phyloP scores from a whole-genome alignment of 805 yeast genomes.

The Sugiyamaella lignohabitans region DNA sequence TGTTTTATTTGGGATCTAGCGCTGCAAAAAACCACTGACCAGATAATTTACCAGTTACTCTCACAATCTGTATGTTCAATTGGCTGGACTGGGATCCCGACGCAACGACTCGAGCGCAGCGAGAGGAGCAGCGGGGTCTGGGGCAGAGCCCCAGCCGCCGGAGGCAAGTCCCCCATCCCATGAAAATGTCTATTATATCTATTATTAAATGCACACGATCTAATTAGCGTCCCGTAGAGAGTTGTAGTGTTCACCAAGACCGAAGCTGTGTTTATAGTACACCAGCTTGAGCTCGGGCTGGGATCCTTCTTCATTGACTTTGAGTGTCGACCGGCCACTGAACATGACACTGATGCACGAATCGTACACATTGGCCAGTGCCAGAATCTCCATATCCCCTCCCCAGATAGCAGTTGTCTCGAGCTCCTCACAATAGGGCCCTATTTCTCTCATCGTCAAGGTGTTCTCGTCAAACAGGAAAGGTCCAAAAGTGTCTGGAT shows the following conservation, averaged over 20 bases:
- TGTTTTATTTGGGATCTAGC: no score
- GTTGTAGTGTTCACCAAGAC: slow-evolving; percentile 94
- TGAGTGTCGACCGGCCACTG: slow-evolving; percentile 65
- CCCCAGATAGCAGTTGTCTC: slow-evolving; percentile 92
- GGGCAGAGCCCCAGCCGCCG: no score
- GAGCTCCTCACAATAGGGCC: slow-evolving; percentile 60
- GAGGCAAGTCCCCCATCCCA: no score
- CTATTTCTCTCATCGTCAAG: slow-evolving; percentile 54
- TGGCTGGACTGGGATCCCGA: no score
- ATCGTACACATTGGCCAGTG: slow-evolving; percentile 63
- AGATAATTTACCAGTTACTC: no score
- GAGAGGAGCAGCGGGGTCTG: no score
- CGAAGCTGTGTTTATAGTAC: slow-evolving; percentile 76
- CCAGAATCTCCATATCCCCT: slow-evolving; percentile 85
- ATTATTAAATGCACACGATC: no score
- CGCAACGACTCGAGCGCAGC: no score
- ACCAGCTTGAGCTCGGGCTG: slow-evolving; percentile 55
- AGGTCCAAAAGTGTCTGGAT: slow-evolving; percentile 71
- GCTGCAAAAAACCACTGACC: no score
- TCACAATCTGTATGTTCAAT: no score
- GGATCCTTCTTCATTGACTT: slow-evolving; percentile 53
- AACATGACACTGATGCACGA: slow-evolving; percentile 71
- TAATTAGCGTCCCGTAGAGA: slow-evolving; percentile 48
- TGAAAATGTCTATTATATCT: no score
- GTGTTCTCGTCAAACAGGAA: slow-evolving; percentile 77